Evolutionary conservation across 805 yeast species (phyloP), one percentile per base, ranked within the genome.

Genomic region (Jamesozyma lodderae): DNA sequence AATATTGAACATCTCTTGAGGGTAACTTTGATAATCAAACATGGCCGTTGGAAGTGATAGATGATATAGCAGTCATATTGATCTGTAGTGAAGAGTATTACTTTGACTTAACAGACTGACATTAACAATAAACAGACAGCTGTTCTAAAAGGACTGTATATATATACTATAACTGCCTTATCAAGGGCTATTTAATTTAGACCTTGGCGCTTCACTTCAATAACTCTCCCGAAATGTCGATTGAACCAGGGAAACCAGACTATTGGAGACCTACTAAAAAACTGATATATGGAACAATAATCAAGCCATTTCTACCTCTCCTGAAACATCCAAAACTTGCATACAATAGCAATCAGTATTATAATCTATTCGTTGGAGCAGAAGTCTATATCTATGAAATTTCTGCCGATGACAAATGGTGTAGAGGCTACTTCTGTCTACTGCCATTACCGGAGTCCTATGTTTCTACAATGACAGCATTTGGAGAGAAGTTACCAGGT

Each of bases 361-460:
- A 64, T 42, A 74, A 80, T 54, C 57, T 80, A 33, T 79, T 75
- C 51, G 79, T 79, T 16, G 95, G 94, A 25, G 94, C 84, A 58
- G 84, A 79, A 45, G 76, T 81, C 23, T 82, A 72, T 55, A 64
- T 83, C 15, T 81, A 84, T 53, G 95, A 85, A 63, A 70, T 34
- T 66, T 72, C 57, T 58, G 63, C 29, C 5, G 55, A 57, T 36
- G 67, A 68, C 16, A 70, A 70, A 44, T 86, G 95, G 95, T 85
- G 78, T 18, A 69, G 95, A 48, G 95, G 87, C 10, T 85, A 86
- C 57, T 68, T 75, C 4, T 63, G 81, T 25, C 64, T 79, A 27
- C 71, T 77, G 41, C 88, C 94, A 6, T 62, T 77, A 38, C 90
- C 90, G 1, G 69, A 75, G 23, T 85, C 79, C 52, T 81, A 76